These are phyloP conservation scores for Lactarius vividus DNA, from an alignment of 768 basidiomycete genomes.

Conservation along the genomic window DNA sequence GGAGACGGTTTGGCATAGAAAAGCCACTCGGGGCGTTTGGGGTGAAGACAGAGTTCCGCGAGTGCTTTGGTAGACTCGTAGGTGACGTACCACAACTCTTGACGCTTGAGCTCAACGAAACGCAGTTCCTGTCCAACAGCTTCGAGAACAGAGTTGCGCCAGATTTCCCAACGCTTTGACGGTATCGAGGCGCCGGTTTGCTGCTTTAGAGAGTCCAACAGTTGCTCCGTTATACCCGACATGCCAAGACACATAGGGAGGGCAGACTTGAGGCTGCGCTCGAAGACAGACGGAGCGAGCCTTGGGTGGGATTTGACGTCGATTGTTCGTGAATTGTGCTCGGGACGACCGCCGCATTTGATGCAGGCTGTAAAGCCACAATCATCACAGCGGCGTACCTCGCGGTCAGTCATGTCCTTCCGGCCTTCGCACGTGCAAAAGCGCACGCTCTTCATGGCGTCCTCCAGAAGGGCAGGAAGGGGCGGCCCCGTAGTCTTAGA, in stretches of 20 bases:
- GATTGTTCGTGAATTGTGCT: conserved; percentile 68
- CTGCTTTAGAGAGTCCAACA: conserved; percentile 52
- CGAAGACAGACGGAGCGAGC: conserved; percentile 69
- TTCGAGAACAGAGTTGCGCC: conserved; percentile 60
- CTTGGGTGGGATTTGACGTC: conserved; percentile 54
- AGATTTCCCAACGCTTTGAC: conserved; percentile 59
- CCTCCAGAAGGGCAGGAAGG: conserved; percentile 54
- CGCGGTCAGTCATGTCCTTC: conserved; percentile 64
- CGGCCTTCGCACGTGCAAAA: conserved; percentile 93
- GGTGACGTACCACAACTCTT: conserved; percentile 80
- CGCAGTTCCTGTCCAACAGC: conserved; percentile 64
- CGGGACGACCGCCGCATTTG: conserved; percentile 87
- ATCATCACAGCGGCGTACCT: conserved; percentile 66
- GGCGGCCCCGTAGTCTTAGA: conserved; percentile 47
- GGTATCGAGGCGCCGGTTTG: conserved; percentile 44
- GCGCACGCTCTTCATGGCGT: conserved; percentile 69
- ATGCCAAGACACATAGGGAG: conserved; percentile 86
- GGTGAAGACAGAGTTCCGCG: conserved; percentile 76
- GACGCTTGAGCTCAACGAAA: conserved; percentile 83
- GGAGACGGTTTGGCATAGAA: conserved; percentile 70
- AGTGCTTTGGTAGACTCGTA: conserved; percentile 70
- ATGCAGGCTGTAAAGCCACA: conserved; percentile 79
- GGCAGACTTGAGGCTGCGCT: conserved; percentile 69
- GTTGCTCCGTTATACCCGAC: conserved; percentile 44
- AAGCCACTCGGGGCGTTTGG: conserved; percentile 81